Conservation (phyloP, 441 rosid genomes). For the Gossypium lobatum region DNA sequence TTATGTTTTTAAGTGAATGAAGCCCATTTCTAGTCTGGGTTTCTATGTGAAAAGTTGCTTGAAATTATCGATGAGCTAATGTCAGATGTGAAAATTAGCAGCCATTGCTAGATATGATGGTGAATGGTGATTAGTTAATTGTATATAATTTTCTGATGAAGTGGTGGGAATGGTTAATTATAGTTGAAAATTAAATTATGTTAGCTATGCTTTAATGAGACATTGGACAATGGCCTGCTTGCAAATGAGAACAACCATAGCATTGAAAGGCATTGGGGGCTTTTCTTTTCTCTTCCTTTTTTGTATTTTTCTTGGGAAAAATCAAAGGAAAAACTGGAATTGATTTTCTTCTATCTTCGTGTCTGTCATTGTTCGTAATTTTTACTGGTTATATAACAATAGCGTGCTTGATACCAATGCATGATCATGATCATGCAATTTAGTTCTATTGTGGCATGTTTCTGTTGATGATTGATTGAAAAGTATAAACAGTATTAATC, state of each 20-base stretch:
- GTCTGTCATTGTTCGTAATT: not conserved
- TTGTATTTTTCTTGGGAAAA: not conserved
- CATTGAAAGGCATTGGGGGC: constrained; percentile 5
- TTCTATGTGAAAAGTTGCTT: constrained; percentile 1
- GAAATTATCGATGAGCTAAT: not conserved
- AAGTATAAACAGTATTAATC: not conserved
- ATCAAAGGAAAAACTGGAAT: not conserved
- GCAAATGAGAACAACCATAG: not conserved
- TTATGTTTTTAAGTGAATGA: not conserved
- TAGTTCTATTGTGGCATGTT: not conserved
- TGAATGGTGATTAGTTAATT: constrained; percentile 3
- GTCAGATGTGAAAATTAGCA: constrained; percentile 5
- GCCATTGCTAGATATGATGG: not conserved
- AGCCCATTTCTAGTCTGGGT: not conserved
- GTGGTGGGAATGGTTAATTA: not conserved
- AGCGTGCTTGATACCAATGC: not conserved
- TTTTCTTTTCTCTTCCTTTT: not conserved
- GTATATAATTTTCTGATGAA: not conserved
- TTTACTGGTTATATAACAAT: not conserved
- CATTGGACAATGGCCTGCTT: not conserved
- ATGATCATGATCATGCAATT: not conserved
- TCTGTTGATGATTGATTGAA: not conserved
- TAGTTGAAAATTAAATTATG: not conserved
- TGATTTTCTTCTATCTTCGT: not conserved
- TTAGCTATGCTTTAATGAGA: not conserved